Percentiles rank a stretch among this genome's conserved stretches.
These are phyloP conservation scores for Cryptococcus amylolentus DNA, from an alignment of 1,284 basidiomycete genomes.

Conservation along the genomic window DNA sequence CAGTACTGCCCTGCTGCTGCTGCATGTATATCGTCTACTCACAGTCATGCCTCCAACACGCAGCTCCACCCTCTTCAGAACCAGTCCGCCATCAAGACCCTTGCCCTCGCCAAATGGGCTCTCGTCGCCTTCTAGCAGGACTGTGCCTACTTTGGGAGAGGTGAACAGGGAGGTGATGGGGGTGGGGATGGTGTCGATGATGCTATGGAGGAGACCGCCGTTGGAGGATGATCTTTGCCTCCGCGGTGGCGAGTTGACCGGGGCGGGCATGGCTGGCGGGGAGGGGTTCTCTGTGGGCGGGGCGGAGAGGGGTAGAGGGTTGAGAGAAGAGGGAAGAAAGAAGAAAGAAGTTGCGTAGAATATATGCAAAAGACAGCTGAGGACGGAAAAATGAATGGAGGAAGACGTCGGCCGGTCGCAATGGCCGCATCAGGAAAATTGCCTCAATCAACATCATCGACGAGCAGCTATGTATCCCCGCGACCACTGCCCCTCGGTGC, in stretches of 20 bases:
- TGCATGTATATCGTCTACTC: constrained; percentile 12
- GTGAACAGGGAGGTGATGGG: constrained; percentile 21
- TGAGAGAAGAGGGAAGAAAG: background rate
- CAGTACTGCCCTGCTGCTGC: constrained; percentile 3
- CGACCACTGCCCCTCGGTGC: too few species aligned
- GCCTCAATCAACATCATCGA: too few species aligned
- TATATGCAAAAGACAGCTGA: background rate
- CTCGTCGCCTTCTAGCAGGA: constrained; percentile 14
- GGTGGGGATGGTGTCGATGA: constrained; percentile 10
- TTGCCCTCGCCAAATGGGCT: constrained; percentile 13
- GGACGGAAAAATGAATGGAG: too few species aligned
- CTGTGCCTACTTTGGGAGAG: constrained; percentile 12
- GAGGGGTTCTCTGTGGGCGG: background rate
- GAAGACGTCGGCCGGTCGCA: background rate
- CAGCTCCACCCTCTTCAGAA: constrained; percentile 42
- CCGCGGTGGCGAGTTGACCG: background rate
- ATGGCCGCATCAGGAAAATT: too few species aligned
- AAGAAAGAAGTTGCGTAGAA: background rate
- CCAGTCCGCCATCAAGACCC: background rate
- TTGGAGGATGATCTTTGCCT: constrained; percentile 6
- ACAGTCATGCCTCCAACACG: constrained; percentile 49
- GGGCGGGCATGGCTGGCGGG: constrained; percentile 1
- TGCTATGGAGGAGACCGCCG: constrained; percentile 4
- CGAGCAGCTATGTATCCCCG: too few species aligned
- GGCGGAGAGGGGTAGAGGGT: background rate